Evolutionary conservation across 1,139 yeast species (phyloP).

Genomic region (Scheffersomyces insectosa): DNA sequence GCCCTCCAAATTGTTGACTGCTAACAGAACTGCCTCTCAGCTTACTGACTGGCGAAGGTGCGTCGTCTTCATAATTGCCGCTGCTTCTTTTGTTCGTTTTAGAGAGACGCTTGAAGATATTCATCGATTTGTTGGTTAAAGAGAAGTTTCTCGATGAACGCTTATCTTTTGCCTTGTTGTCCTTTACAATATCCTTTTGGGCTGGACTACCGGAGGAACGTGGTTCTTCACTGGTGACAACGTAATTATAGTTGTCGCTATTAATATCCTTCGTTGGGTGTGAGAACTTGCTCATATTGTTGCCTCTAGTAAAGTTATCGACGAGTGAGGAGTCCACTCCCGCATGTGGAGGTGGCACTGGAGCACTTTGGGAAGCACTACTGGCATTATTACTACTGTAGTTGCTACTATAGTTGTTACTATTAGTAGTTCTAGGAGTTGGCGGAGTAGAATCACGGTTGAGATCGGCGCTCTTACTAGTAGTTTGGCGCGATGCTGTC

Average conservation of each 20-base stretch:
- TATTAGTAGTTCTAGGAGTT: conserved; percentile 21
- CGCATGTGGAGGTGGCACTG: background rate
- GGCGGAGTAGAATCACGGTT: conserved; percentile 18
- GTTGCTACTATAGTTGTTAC: conserved; percentile 6
- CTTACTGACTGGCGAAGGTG: conserved; percentile 4
- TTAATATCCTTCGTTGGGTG: conserved; percentile 3
- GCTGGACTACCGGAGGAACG: too few relatives aligned
- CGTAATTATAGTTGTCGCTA: too few relatives aligned
- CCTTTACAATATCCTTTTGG: background rate
- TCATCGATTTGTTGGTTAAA: conserved; percentile 29
- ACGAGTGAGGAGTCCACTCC: background rate
- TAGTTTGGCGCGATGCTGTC: conserved; percentile 7
- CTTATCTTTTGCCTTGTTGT: conserved; percentile 12
- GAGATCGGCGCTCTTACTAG: conserved; percentile 15
- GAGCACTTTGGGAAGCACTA: background rate
- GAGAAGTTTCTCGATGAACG: conserved; percentile 27
- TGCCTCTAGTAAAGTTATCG: background rate
- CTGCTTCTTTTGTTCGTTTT: conserved; percentile 22
- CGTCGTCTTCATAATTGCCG: conserved; percentile 15
- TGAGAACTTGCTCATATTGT: background rate
- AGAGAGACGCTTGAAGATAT: conserved; percentile 37
- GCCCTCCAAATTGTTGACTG: background rate
- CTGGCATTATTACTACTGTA: background rate
- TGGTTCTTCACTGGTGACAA: too few relatives aligned
- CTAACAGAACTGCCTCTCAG: conserved; percentile 16